phyloP scores from a whole-genome alignment of 805 yeast species.

The Hanseniaspora vineae region DNA sequence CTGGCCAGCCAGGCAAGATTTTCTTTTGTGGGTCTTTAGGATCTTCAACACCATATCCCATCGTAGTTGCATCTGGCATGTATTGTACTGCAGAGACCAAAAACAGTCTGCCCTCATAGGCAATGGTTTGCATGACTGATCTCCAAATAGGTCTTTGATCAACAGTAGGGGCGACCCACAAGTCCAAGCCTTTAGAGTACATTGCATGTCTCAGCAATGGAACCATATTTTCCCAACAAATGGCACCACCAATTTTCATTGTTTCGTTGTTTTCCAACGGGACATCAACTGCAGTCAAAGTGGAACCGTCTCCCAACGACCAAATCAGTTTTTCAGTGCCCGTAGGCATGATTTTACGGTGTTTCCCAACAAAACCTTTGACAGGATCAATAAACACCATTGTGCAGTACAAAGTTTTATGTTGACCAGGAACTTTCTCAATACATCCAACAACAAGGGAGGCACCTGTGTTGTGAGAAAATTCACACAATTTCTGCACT shows the following conservation, averaged over 20 bases:
- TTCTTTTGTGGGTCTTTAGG: constrained; percentile 15
- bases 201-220: constrained; percentile 30
- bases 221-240: constrained; percentile 36
- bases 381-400: constrained; percentile 26
- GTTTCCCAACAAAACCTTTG: constrained; percentile 20
- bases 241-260: constrained; percentile 32
- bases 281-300: constrained; percentile 25
- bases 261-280: constrained; percentile 11
- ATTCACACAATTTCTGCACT: constrained; percentile 21
- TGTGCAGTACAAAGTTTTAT: constrained; percentile 29
- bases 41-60: constrained; percentile 13
- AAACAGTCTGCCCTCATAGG: constrained; percentile 29
- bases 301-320: constrained; percentile 37
- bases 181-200: constrained; percentile 30
- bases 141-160: constrained; percentile 34
- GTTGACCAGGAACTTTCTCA: constrained; percentile 25
- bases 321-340: constrained; percentile 32
- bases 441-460: constrained; percentile 29
- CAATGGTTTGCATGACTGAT: constrained; percentile 30
- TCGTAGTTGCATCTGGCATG: constrained; percentile 20
- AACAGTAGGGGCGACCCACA: constrained; percentile 34
- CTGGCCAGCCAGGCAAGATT: constrained; percentile 11
- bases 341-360: constrained; percentile 33
- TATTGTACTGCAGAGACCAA: constrained; percentile 30
- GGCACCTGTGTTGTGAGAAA: constrained; percentile 25